A percentile compares a stretch with the other conserved stretches of the same genome.
phyloP scores from a whole-genome alignment of 2,329 filamentous ascomycete genomes.

The Xylaria sp. region DNA sequence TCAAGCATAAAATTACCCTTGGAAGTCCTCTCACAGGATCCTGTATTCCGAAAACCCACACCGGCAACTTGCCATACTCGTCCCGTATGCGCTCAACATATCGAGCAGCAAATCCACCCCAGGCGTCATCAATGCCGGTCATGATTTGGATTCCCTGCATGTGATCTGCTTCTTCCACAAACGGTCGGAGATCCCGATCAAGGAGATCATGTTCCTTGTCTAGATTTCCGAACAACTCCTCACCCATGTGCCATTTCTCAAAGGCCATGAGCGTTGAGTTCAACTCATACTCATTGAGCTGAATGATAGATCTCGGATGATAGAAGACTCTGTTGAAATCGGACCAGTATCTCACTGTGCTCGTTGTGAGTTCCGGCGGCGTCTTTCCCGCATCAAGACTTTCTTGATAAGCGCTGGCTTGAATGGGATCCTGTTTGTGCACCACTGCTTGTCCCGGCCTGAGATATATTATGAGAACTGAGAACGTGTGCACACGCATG shows the following conservation, averaged over 20 bases:
- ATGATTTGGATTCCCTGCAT: conserved; percentile 83
- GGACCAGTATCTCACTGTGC: conserved; percentile 88
- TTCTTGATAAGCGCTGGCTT: conserved; percentile 69
- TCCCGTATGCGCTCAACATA: conserved; percentile 77
- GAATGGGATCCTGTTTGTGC: conserved; percentile 63
- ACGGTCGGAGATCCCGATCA: conserved; percentile 83
- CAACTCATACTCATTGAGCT: conserved; percentile 81
- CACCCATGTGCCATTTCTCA: conserved; percentile 67
- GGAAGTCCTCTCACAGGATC: conserved; percentile 49
- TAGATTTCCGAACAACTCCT: conserved; percentile 66
- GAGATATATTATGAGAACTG: conserved; percentile 1
- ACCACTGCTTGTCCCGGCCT: conserved; percentile 65
- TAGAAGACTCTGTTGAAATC: conserved; percentile 92
- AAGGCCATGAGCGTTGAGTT: conserved; percentile 77
- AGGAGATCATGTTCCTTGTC: conserved; percentile 80
- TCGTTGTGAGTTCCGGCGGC: conserved; percentile 58
- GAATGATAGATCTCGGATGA: conserved; percentile 80
- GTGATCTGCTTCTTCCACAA: conserved; percentile 88
- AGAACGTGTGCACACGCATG: conserved; percentile 3
- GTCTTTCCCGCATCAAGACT: conserved; percentile 67
- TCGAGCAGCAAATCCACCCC: conserved; percentile 69
- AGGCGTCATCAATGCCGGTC: conserved; percentile 67
- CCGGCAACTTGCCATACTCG: conserved; percentile 80
- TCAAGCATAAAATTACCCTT: conserved; percentile 39
- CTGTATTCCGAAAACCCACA: conserved; percentile 85